Percentiles rank a stretch among this genome's conserved stretches.
These are phyloP conservation scores for Schrenkiella parvula DNA, from an alignment of 345 rosid species.

Conservation along the genomic window DNA sequence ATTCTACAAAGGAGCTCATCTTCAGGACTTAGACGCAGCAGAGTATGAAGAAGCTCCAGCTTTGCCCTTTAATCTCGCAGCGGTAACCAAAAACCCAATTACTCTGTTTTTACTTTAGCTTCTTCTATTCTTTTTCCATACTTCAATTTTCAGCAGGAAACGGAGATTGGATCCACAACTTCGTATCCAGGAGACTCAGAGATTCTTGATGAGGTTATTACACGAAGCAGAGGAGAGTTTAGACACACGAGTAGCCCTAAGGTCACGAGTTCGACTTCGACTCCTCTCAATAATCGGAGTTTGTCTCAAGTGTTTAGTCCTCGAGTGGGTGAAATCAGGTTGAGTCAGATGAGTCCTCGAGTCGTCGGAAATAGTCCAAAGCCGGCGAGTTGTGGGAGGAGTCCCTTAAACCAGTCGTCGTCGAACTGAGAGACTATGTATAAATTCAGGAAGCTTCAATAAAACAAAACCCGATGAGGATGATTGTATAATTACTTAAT, in stretches of 20 bases:
- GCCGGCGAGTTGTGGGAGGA: constrained; percentile 58
- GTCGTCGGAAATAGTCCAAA: constrained; percentile 30
- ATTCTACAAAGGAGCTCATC: constrained; percentile 84
- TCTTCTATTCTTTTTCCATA: neutral
- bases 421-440: constrained; percentile 15
- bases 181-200: constrained; percentile 59
- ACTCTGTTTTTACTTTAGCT: neutral
- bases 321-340: constrained; percentile 54
- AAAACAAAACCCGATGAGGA: constrained; percentile 13
- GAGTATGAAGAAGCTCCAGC: constrained; percentile 96
- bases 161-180: constrained; percentile 52
- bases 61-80: constrained; percentile 58
- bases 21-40: constrained; percentile 91
- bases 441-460: constrained; percentile 20
- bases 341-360: constrained; percentile 64
- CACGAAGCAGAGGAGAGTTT: constrained; percentile 94
- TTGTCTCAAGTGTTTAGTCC: constrained; percentile 48
- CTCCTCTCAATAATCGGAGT: constrained; percentile 57
- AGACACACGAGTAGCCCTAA: constrained; percentile 70
- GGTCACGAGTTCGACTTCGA: constrained; percentile 62
- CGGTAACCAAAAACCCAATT: constrained; percentile 1
- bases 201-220: constrained; percentile 79
- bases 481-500: constrained; percentile 29
- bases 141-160: constrained; percentile 37
- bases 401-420: constrained; percentile 52